These are phyloP conservation scores for Cutaneotrichosporon curvatum DNA, from an alignment of 1,284 basidiomycete species.

Conservation along the genomic window DNA sequence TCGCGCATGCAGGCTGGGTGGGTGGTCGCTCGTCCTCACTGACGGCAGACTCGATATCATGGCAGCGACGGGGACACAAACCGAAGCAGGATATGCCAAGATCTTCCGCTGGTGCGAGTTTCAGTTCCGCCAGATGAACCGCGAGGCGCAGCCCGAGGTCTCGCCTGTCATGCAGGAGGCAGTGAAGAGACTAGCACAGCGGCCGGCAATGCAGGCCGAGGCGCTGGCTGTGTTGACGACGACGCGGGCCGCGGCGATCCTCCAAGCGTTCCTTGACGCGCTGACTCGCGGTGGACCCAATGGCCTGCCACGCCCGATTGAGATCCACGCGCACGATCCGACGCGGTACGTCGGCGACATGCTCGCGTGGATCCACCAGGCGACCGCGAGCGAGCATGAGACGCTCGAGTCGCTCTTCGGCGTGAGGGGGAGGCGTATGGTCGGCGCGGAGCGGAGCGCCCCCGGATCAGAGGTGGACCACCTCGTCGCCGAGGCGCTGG, in stretches of 20 bases:
- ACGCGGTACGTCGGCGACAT: constrained; percentile 95
- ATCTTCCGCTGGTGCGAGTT: constrained; percentile 76
- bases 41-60: constrained; percentile 73
- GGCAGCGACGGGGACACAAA: constrained; percentile 65
- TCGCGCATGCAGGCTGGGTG: constrained; percentile 74
- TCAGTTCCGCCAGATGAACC: constrained; percentile 74
- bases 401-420: constrained; percentile 79
- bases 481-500: constrained; percentile 74
- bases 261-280: constrained; percentile 74
- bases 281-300: constrained; percentile 83
- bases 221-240: constrained; percentile 68
- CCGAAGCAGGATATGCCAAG: constrained; percentile 86
- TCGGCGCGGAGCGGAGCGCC: constrained; percentile 50
- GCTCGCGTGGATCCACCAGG: constrained; percentile 97
- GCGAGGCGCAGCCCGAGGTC: constrained; percentile 74
- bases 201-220: constrained; percentile 66
- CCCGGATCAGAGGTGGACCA: constrained; percentile 57
- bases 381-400: constrained; percentile 88
- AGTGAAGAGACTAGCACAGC: constrained; percentile 61
- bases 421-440: constrained; percentile 67
- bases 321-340: constrained; percentile 94
- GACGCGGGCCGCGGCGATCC: constrained; percentile 71
- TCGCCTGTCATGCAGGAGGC: constrained; percentile 63
- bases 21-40: constrained; percentile 22
- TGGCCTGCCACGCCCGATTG: constrained; percentile 85